Evolutionary conservation across 179 eudicot genomes (phyloP), one percentile per base, ranked within the genome.

Genomic region (Beta corolliflora): DNA sequence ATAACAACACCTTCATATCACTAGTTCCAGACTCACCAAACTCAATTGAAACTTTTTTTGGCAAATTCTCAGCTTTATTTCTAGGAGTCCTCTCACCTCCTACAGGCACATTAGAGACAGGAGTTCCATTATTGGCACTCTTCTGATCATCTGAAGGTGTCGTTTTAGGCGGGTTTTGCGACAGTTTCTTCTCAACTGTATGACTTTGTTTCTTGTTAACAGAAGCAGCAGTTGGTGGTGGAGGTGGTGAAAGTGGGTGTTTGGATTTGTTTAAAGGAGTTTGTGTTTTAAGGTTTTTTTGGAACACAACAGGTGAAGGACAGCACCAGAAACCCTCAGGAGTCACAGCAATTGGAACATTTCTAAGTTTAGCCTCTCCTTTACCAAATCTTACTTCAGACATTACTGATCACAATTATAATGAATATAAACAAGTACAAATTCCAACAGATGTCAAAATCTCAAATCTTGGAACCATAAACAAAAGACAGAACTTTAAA

Each of bases 251-350:
- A 23, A 79, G 68, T 31, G 81, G 69, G 1, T 85, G 75, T 81
- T 91, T 89, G 50, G 89, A 83, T 82, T 89, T 93, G 85, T 83
- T 91, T 16, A 85, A 71, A 58, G 90, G 87, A 81, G 82, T 81
- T 60, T 85, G 93, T 29, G 93, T 64, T 85, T 91, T 95, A 54
- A 85, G 77, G 71, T 87, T 86, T 77, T 92, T 95, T 56, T 90
- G 98, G 77, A 95, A 95, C 54, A 81, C 94, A 68, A 86, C 92
- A 53, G 99, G 98, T 14, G 99, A 89, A 71, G 99, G 98, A 53
- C 99, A 95, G 31, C 99, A 95, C 99, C 99, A 95, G 73, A 95
- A 95, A 18, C 99, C 99, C 48, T 95, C 99, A 25, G 99, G 98
- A 31, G 98, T 95, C 25, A 95, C 99, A 50, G 97, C 99, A 80